Percentiles rank a stretch among this genome's conserved stretches.
These are phyloP conservation scores for Diversispora epigaea DNA, from an alignment of 192 early-diverging fungal genomes.

Conservation along the genomic window DNA sequence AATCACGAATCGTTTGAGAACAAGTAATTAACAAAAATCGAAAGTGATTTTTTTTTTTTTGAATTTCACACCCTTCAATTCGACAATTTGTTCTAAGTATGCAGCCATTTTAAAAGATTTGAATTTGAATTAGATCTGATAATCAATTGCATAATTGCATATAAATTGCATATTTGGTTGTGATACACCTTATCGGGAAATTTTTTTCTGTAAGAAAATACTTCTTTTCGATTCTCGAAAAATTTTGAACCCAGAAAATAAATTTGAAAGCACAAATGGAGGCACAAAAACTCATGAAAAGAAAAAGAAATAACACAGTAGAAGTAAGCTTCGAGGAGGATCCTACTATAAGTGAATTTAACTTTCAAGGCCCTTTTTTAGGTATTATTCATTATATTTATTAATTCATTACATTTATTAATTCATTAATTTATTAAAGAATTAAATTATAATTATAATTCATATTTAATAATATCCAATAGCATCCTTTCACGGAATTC, in stretches of 20 bases:
- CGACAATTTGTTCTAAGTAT: slow-evolving; percentile 55
- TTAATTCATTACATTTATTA: background rate
- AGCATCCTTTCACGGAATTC: background rate
- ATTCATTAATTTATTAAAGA: background rate
- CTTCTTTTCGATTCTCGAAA: no score
- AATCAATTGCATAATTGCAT: no score
- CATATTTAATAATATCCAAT: no score
- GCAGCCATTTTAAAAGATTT: slow-evolving; percentile 17
- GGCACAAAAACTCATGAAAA: no score
- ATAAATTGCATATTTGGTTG: no score
- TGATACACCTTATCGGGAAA: no score
- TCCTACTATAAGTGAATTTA: background rate
- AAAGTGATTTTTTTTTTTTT: background rate
- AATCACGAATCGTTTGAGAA: no score
- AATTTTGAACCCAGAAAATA: no score
- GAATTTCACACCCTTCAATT: slow-evolving; percentile 52
- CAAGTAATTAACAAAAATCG: slow-evolving; percentile 3
- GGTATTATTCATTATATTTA: background rate
- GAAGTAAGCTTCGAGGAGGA: background rate
- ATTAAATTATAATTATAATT: background rate
- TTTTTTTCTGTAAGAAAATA: no score
- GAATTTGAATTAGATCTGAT: background rate
- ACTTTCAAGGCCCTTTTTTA: background rate
- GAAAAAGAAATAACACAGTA: background rate
- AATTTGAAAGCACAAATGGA: no score